Percentiles rank a stretch among this genome's conserved stretches.
These are phyloP conservation scores for Typha latifolia DNA, from an alignment of 176 grass and related monocot genomes.

Conservation along the genomic window DNA sequence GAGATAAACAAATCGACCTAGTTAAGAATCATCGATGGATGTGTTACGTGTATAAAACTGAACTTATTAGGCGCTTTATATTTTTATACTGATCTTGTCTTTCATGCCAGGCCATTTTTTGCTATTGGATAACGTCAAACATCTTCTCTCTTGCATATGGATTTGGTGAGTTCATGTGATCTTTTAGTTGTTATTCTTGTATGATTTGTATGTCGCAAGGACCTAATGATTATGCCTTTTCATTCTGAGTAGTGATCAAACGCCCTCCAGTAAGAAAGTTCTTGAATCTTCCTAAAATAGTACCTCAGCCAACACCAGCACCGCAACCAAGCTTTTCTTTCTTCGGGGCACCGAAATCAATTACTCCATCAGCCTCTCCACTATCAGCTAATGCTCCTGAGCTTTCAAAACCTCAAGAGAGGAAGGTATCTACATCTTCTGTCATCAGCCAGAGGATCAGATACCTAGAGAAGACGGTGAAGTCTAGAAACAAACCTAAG, in stretches of 20 bases:
- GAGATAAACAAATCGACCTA: too few species aligned
- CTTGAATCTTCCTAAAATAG: conserved; percentile 49
- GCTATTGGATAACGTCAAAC: conserved; percentile 92
- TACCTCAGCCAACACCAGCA: conserved; percentile 17
- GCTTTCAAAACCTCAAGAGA: conserved; percentile 8
- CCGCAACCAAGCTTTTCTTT: conserved; percentile 33
- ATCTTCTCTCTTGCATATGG: conserved; percentile 64
- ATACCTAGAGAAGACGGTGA: conserved; percentile 67
- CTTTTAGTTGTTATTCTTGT: conserved; percentile 11
- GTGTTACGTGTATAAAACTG: too few species aligned
- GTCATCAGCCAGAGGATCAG: conserved; percentile 67
- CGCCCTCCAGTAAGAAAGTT: conserved; percentile 42
- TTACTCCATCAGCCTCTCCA: conserved; percentile 27
- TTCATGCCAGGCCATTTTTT: conserved; percentile 65
- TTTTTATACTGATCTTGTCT: conserved; percentile 10
- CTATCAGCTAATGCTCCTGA: conserved; percentile 17
- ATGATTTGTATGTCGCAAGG: conserved; percentile 3
- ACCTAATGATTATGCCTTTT: neutral
- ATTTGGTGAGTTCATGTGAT: conserved; percentile 42
- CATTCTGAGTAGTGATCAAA: conserved; percentile 34
- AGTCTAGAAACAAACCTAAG: conserved; percentile 61
- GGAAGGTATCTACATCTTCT: conserved; percentile 37
- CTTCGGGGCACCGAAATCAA: conserved; percentile 45
- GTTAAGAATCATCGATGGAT: too few species aligned
- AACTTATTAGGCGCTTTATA: too few species aligned